Conservation (phyloP, 176 grass and related monocot genomes). For the Tillandsia leiboldiana region DNA sequence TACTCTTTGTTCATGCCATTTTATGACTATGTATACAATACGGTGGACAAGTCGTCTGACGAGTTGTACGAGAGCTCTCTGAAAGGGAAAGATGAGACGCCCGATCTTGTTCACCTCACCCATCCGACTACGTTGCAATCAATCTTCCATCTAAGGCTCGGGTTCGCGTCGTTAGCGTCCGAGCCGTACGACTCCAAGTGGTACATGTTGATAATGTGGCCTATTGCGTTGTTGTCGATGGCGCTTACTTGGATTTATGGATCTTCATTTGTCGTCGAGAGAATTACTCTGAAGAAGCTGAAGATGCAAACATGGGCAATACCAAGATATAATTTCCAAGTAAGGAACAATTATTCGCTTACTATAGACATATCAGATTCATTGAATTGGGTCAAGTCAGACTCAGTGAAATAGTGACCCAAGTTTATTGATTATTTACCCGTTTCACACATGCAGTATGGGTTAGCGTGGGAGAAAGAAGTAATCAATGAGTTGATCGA, state of each 20-base stretch:
- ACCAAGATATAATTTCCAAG: slow-evolving; percentile 88
- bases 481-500: slow-evolving; percentile 62
- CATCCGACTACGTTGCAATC: slow-evolving; percentile 67
- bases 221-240: slow-evolving; percentile 50
- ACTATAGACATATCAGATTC: no score
- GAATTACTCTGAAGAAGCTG: slow-evolving; percentile 47
- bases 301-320: slow-evolving; percentile 86
- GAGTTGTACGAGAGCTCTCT: slow-evolving; percentile 55
- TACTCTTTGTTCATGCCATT: slow-evolving; percentile 94
- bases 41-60: slow-evolving; percentile 67
- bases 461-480: slow-evolving; percentile 47
- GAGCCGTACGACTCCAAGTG: slow-evolving; percentile 50
- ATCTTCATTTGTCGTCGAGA: slow-evolving; percentile 61
- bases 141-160: slow-evolving; percentile 61
- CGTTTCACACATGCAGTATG: slow-evolving; percentile 40
- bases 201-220: slow-evolving; percentile 51
- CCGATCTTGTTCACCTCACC: slow-evolving; percentile 64
- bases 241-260: slow-evolving; percentile 47
- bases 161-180: slow-evolving; percentile 66
- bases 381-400: no score
- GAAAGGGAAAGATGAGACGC: slow-evolving; percentile 34
- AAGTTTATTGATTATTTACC: no score
- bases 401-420: no score
- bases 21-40: slow-evolving; percentile 86
- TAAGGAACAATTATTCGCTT: slow-evolving; percentile 11